phyloP scores from a whole-genome alignment of 2,329 filamentous ascomycete species.

The Tolypocladium capitatum region DNA sequence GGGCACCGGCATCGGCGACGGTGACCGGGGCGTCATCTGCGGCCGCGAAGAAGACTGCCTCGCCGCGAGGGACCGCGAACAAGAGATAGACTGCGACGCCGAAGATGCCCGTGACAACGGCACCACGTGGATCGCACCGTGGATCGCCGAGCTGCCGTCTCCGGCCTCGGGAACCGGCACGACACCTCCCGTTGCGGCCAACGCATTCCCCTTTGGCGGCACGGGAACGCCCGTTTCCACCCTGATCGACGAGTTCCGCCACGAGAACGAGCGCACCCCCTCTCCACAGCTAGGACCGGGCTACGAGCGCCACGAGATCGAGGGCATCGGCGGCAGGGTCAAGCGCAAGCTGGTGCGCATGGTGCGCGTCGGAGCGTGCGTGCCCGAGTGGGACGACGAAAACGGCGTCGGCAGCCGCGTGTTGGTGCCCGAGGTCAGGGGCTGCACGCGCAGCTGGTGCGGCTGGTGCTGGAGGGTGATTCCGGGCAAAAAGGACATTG shows the following conservation, averaged over 20 bases:
- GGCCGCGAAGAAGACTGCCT: conserved; percentile 66
- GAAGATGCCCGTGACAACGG: conserved; percentile 47
- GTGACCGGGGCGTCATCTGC: conserved; percentile 77
- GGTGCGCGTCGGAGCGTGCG: conserved; percentile 68
- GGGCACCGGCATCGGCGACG: conserved; percentile 78
- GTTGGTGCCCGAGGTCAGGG: conserved; percentile 56
- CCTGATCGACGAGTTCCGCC: conserved; percentile 17
- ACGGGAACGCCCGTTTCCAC: conserved; percentile 10
- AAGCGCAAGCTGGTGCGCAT: conserved; percentile 81
- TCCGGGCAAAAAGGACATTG: conserved; percentile 36
- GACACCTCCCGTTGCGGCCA: conserved; percentile 4
- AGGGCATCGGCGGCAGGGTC: conserved; percentile 76
- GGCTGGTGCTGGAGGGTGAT: conserved; percentile 79
- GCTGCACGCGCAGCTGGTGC: conserved; percentile 68
- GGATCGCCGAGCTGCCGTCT: conserved; percentile 9
- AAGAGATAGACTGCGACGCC: conserved; percentile 78
- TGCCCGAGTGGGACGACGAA: conserved; percentile 77
- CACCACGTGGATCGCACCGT: conserved; percentile 4
- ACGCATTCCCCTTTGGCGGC: conserved; percentile 5
- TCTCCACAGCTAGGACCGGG: conserved; percentile 49
- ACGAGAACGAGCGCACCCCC: conserved; percentile 27
- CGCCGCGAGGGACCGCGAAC: conserved; percentile 63
- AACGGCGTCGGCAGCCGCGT: conserved; percentile 45
- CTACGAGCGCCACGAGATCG: conserved; percentile 77
- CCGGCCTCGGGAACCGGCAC: conserved; percentile 8